Evolutionary conservation across 495 filamentous ascomycete species (phyloP), one percentile per base, ranked within the genome.

Genomic region (Halenospora varia): DNA sequence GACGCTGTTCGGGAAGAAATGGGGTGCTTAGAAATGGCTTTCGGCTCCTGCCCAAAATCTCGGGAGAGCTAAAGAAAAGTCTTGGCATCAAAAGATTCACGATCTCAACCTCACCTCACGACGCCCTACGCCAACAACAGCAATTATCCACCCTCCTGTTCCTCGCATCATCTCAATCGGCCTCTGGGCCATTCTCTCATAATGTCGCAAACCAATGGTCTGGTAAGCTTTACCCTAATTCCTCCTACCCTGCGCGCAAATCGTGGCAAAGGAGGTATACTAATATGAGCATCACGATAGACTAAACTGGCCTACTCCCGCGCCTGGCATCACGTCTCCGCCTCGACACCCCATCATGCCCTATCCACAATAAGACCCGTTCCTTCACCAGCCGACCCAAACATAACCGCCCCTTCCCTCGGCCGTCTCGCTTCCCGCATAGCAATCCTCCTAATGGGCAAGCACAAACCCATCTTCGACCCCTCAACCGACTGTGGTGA

Each of bases 381-480:
- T 18, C 61, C 64, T 55, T 66, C 22, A 69, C 68, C 59, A n/a
- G 20, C 74, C 41, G 75, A 79, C 57, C 78, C 80, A 51, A 71
- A 78, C 71, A 71, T 85, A 65, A 82, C 81, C 62, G 81, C 79
- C 3, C 81, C 82, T 2, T 79, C 89, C 18, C 87, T 97, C 24
- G 94, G 94, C 54, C 92, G 94, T 15, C 80, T 99, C 25, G 94
- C 94, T 51, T 89, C 89, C 47, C 86, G 86, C 55, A 97, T 99
- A 72, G 93, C 94, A 63, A 80, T 88, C 59, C 78, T 88, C 57
- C 85, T 99, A 22, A 97, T 97, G 94, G 94, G 94, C 73, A 99
- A 99, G 80, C 87, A 97, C 81, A 99, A 99, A 74, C 94, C 94
- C 13, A 97, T 96, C 75, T 98, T 85, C 75, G 89, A 97, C 71